A percentile compares a stretch with the other conserved stretches of the same genome.
Conservation (phyloP, 1,139 yeast genomes). For the Diutina scorzettiae region DNA sequence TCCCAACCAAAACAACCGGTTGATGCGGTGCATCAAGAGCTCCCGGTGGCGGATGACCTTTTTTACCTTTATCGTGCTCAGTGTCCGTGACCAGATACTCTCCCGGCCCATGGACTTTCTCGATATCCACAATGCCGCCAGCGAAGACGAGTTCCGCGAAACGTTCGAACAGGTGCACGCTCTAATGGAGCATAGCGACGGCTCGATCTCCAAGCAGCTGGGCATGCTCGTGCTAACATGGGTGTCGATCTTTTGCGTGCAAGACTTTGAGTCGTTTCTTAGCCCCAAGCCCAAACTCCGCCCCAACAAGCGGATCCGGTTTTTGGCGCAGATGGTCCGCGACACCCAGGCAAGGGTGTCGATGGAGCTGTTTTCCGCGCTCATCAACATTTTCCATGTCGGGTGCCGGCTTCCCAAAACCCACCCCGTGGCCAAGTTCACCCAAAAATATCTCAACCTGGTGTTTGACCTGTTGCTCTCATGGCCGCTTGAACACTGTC, state of each 20-base stretch:
- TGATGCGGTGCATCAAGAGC: slow-evolving; percentile 32
- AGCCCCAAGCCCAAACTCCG: slow-evolving; percentile 22
- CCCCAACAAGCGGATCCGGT: slow-evolving; percentile 23
- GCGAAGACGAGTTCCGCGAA: neutral
- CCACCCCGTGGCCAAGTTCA: slow-evolving; percentile 6
- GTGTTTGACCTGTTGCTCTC: neutral
- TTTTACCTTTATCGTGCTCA: slow-evolving; percentile 28
- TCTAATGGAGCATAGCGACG: neutral
- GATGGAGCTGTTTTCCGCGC: slow-evolving; percentile 32
- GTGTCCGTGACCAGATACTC: neutral
- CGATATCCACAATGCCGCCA: neutral
- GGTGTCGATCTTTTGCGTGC: slow-evolving; percentile 23
- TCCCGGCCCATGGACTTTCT: neutral
- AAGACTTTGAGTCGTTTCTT: slow-evolving; percentile 25
- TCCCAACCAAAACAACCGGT: slow-evolving; percentile 12
- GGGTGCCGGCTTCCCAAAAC: slow-evolving; percentile 25
- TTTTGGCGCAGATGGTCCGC: slow-evolving; percentile 21
- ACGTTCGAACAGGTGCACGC: neutral
- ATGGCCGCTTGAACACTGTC: neutral
- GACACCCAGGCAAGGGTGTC: slow-evolving; percentile 23
- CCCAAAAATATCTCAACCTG: neutral
- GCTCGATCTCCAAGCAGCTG: neutral
- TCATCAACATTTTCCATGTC: slow-evolving; percentile 29
- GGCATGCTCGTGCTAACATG: slow-evolving; percentile 14
- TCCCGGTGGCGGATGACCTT: slow-evolving; percentile 44